Base-by-base conservation (phyloP, 495 filamentous ascomycete genomes). In the Platismatia glauca region DNA sequence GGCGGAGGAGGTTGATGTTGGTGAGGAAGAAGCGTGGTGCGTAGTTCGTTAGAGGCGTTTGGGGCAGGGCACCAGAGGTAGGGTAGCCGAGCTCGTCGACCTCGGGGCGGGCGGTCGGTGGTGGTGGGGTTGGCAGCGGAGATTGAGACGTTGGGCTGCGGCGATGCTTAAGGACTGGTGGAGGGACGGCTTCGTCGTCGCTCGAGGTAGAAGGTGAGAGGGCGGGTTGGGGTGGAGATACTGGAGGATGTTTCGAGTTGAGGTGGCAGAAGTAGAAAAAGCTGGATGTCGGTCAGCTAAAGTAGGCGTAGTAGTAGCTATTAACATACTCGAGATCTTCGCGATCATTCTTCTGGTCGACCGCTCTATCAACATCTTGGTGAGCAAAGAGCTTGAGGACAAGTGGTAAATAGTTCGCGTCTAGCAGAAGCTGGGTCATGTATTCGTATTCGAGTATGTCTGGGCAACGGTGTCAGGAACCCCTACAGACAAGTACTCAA, bases 361-460 rank as follows among this genome's bases (percentile, higher is more conserved):
- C 87, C 5, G 88, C 83, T 66, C 87, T 85, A 63, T 95, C 93
- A 33, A 95, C 81, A 65, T 98, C 94, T 72, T 97, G 91, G 70
- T 93, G 84, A 48, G 90, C 91, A 64, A 96, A 91, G 55, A 95
- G 81, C 78, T 96, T 97, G 20, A 98, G 78, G 20, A 96, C 86
- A 33, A 98, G 75, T 0, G 94, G 94, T 20, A 98, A 77, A 70
- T 96, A 97, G 72, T 95, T 97, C 24, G 89, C 89, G 73, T 98
- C 94, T 24, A 97, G 79, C 12, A 98, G 77, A 0, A 98, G 82
- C 72, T 97, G 95, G 0, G 91, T 90, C 68, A 98, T 76, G 70
- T 97, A 97, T 74, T 98, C 94, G 65, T 92, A 96, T 71, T 96
- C 96, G 64, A 98, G 76, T 48, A 98, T 83, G 70, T 98, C 93